Conservation (phyloP, 2,329 filamentous ascomycete genomes). For the Ophiostoma novo-ulmi region DNA sequence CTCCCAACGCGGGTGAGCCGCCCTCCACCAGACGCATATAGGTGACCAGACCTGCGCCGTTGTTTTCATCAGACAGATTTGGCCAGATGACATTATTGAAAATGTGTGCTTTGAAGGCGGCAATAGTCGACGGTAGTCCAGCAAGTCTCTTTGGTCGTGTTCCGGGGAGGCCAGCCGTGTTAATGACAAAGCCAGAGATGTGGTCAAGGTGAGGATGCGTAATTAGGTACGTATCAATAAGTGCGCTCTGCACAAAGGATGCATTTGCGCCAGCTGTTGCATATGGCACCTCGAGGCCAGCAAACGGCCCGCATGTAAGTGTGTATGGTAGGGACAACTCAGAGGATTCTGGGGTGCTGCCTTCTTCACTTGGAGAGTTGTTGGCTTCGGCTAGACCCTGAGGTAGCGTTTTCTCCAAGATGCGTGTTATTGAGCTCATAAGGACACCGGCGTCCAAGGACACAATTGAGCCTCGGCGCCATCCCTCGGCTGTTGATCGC, state of each 20-base stretch:
- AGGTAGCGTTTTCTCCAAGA: conserved; percentile 58
- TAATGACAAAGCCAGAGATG: conserved; percentile 84
- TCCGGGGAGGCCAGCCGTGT: conserved; percentile 80
- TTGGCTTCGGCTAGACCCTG: conserved; percentile 32
- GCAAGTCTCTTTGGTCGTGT: conserved; percentile 79
- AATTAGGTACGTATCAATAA: conserved; percentile 85
- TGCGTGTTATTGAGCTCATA: conserved; percentile 74
- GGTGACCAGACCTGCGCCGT: conserved; percentile 84
- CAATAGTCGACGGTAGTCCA: conserved; percentile 80
- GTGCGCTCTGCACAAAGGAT: conserved; percentile 67
- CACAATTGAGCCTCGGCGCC: conserved; percentile 75
- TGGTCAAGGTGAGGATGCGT: conserved; percentile 98
- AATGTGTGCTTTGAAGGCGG: conserved; percentile 86
- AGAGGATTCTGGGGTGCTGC: conserved; percentile 10
- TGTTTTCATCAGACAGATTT: conserved; percentile 92
- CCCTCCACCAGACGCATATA: conserved; percentile 86
- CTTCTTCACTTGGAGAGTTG: conserved; percentile 19
- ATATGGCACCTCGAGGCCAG: conserved; percentile 66
- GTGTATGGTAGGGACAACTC: conserved; percentile 46
- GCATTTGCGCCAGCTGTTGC: conserved; percentile 70
- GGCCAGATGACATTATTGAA: conserved; percentile 99
- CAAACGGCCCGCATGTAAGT: conserved; percentile 67
- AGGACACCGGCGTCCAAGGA: conserved; percentile 94
- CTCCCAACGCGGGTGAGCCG: conserved; percentile 76
- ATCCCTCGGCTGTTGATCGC: conserved; percentile 70